Evolutionary conservation across 2,329 filamentous ascomycete genomes (phyloP).

Genomic region (Microsporum ferrugineum): DNA sequence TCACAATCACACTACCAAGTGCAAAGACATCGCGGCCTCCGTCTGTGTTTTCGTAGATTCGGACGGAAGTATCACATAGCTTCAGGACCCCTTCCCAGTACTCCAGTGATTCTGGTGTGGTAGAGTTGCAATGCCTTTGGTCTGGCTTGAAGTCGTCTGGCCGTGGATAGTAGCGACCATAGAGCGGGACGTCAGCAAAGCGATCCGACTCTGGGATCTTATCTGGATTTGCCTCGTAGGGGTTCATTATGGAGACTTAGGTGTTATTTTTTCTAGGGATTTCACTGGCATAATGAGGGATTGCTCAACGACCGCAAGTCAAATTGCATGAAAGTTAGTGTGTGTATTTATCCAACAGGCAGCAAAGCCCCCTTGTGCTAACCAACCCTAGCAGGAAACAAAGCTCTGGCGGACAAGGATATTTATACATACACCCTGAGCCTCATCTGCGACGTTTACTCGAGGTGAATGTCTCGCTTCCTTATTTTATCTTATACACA

Average conservation of each 20-base stretch:
- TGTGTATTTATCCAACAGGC: too few species aligned
- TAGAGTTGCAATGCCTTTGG: conserved; percentile 24
- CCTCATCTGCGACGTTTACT: too few species aligned
- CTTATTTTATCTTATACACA: too few species aligned
- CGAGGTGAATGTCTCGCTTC: too few species aligned
- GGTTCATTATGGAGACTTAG: neutral
- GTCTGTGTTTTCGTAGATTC: conserved; percentile 23
- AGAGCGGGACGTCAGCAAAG: conserved; percentile 20
- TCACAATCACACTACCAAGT: conserved; percentile 28
- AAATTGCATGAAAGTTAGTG: too few species aligned
- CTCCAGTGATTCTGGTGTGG: conserved; percentile 20
- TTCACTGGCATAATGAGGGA: too few species aligned
- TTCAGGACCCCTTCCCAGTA: conserved; percentile 29
- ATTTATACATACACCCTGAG: too few species aligned
- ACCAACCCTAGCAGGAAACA: too few species aligned
- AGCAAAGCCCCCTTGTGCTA: too few species aligned
- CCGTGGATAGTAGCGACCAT: conserved; percentile 27
- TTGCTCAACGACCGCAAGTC: too few species aligned
- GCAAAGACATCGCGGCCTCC: conserved; percentile 26
- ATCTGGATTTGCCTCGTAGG: neutral
- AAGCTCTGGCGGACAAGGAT: too few species aligned
- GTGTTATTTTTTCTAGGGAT: too few species aligned
- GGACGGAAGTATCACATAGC: conserved; percentile 19
- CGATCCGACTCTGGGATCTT: neutral
- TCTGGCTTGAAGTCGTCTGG: conserved; percentile 28